A percentile compares a stretch with the other conserved stretches of the same genome.
phyloP scores from a whole-genome alignment of 257 asterid species.

The Nicotiana sylvestris region DNA sequence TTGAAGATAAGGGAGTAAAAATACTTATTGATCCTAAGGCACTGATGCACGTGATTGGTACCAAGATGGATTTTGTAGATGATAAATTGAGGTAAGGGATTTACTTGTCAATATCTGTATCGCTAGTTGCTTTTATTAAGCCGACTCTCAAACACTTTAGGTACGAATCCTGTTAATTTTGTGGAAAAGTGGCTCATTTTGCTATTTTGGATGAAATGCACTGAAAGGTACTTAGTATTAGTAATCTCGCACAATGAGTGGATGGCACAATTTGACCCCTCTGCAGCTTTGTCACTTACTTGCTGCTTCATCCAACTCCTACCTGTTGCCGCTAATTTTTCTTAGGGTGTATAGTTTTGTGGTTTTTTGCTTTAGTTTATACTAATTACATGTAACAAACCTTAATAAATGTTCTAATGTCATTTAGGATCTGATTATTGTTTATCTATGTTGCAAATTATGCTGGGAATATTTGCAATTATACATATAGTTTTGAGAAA shows the following conservation, averaged over 20 bases:
- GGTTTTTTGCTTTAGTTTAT: not conserved
- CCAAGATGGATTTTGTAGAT: slow-evolving; percentile 44
- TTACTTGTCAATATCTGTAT: not conserved
- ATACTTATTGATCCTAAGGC: slow-evolving; percentile 42
- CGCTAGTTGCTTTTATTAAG: not conserved
- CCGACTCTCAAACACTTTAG: not conserved
- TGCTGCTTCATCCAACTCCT: not conserved
- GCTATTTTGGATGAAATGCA: not conserved
- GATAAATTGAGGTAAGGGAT: slow-evolving; percentile 29
- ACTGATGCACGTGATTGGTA: slow-evolving; percentile 38
- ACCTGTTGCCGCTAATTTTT: not conserved
- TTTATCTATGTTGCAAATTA: not conserved
- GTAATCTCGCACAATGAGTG: not conserved
- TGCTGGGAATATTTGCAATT: not conserved
- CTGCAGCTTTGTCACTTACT: not conserved
- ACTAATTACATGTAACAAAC: not conserved
- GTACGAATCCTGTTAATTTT: not conserved
- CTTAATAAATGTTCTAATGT: not conserved
- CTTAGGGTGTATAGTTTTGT: not conserved
- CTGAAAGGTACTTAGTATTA: not conserved
- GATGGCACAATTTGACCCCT: not conserved
- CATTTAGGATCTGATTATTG: not conserved
- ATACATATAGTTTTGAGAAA: not conserved
- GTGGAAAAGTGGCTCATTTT: not conserved
- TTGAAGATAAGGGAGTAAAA: slow-evolving; percentile 41